Evolutionary conservation across 2,329 filamentous ascomycete species (phyloP).

Genomic region (Trichoderma pleuroti): DNA sequence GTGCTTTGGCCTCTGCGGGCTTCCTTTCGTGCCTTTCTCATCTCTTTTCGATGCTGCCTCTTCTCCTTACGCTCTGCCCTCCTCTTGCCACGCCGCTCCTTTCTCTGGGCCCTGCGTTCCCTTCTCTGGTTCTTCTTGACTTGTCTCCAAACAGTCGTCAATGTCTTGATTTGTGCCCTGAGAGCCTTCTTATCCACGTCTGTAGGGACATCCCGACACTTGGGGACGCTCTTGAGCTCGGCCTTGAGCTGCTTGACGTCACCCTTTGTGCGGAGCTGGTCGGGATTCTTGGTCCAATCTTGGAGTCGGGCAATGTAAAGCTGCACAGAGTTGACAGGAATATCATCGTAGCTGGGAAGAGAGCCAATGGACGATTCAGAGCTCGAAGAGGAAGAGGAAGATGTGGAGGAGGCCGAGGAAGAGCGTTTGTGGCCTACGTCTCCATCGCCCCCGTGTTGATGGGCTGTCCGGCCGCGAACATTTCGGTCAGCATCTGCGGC

Average conservation of each 20-base stretch:
- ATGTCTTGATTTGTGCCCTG: conserved; percentile 41
- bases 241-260: conserved; percentile 41
- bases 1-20: conserved; percentile 25
- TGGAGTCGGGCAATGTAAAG: conserved; percentile 42
- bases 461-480: not conserved
- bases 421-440: conserved; percentile 28
- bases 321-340: conserved; percentile 47
- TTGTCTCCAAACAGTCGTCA: conserved; percentile 44
- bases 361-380: conserved; percentile 47
- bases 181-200: conserved; percentile 34
- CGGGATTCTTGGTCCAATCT: conserved; percentile 49
- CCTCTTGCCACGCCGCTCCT: conserved; percentile 28
- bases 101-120: conserved; percentile 32
- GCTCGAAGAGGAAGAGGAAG: conserved; percentile 34
- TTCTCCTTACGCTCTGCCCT: conserved; percentile 35
- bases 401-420: conserved; percentile 34
- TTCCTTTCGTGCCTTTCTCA: conserved; percentile 31
- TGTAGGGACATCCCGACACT: conserved; percentile 19
- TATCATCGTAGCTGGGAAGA: conserved; percentile 51
- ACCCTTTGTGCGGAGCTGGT: conserved; percentile 46
- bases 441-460: conserved; percentile 1
- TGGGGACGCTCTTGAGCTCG: conserved; percentile 43
- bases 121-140: conserved; percentile 31
- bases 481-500: not conserved
- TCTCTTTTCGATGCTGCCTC: conserved; percentile 31